Evolutionary conservation across 2,329 filamentous ascomycete species (phyloP).

Genomic region (Beauveria brongniartii): DNA sequence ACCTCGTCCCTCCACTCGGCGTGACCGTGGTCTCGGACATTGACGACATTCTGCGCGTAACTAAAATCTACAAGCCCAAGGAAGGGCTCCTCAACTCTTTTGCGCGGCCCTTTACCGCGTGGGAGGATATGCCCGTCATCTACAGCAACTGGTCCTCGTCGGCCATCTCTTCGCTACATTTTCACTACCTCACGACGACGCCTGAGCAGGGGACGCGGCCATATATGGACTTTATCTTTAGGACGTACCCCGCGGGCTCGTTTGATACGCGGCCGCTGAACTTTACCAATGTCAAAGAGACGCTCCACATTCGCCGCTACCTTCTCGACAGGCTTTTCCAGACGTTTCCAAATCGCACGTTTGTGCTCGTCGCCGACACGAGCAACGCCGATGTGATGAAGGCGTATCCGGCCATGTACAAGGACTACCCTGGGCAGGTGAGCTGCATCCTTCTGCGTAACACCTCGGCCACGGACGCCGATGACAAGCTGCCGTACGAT

Average conservation of each 20-base stretch:
- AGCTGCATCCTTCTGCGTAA: constrained; percentile 73
- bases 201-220: constrained; percentile 69
- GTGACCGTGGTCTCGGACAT: constrained; percentile 70
- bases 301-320: constrained; percentile 62
- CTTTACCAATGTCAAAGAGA: constrained; percentile 14
- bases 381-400: constrained; percentile 71
- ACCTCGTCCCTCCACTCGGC: constrained; percentile 62
- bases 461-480: constrained; percentile 58
- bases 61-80: constrained; percentile 69
- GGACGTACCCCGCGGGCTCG: constrained; percentile 66
- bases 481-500: constrained; percentile 53
- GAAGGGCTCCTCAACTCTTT: constrained; percentile 72
- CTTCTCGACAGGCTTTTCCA: constrained; percentile 65
- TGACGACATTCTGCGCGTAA: constrained; percentile 72
- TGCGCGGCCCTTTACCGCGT: constrained; percentile 59
- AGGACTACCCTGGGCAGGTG: constrained; percentile 61
- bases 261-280: constrained; percentile 74
- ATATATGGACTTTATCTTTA: constrained; percentile 76
- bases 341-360: constrained; percentile 67
- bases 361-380: constrained; percentile 69
- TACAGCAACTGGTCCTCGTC: constrained; percentile 67
- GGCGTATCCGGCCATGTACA: constrained; percentile 52
- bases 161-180: constrained; percentile 52
- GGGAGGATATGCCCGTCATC: constrained; percentile 74
- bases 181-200: constrained; percentile 76